phyloP scores from a whole-genome alignment of 129 eudicot species.

The Arctium minus region DNA sequence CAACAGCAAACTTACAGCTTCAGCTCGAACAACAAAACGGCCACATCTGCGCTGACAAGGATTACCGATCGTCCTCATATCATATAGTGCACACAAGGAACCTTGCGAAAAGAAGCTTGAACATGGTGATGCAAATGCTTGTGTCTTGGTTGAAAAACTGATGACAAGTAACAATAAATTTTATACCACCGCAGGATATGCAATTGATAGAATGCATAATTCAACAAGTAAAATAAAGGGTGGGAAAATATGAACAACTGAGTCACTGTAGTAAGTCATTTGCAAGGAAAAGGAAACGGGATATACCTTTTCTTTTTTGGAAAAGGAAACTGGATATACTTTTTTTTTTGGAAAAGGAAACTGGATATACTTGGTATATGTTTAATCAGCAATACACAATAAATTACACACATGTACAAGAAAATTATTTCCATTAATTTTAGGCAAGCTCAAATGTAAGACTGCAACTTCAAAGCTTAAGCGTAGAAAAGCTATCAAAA shows the following conservation, averaged over 20 bases:
- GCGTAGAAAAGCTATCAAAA: no score
- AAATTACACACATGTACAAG: neutral
- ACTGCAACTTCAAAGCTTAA: no score
- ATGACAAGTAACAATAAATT: slow-evolving; percentile 1
- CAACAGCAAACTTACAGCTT: slow-evolving; percentile 42
- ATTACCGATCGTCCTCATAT: slow-evolving; percentile 21
- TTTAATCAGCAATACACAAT: neutral
- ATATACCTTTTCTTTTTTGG: no score
- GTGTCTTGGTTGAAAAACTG: slow-evolving; percentile 54
- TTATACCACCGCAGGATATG: neutral
- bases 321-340: no score
- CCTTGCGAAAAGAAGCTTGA: slow-evolving; percentile 54
- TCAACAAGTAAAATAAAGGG: neutral
- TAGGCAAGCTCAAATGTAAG: neutral
- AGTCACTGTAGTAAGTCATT: neutral
- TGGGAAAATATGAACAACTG: neutral
- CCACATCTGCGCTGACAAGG: slow-evolving; percentile 44
- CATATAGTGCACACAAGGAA: slow-evolving; percentile 40
- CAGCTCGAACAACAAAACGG: slow-evolving; percentile 73
- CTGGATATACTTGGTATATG: neutral
- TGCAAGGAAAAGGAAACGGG: neutral
- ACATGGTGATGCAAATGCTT: slow-evolving; percentile 46
- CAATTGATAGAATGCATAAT: neutral
- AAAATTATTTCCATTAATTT: neutral
- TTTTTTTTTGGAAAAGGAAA: neutral